Evolutionary conservation across 129 eudicot genomes (phyloP).

Genomic region (Dittrichia graveolens): DNA sequence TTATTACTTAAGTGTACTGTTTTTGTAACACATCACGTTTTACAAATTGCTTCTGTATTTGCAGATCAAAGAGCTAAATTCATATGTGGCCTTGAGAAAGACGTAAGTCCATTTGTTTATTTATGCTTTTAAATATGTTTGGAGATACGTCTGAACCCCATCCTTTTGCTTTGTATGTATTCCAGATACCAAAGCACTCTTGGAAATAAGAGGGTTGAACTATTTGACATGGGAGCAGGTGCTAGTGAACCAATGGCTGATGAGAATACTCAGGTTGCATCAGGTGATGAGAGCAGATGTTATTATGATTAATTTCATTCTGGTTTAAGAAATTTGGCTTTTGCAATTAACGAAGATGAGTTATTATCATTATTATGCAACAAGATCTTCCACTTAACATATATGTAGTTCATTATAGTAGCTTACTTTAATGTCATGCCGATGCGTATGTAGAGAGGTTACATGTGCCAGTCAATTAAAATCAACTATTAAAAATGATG

Average conservation of each 20-base stretch:
- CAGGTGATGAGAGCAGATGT: slow-evolving; percentile 60
- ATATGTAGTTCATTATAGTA: neutral
- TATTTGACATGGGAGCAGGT: slow-evolving; percentile 94
- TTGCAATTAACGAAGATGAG: neutral
- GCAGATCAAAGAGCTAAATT: slow-evolving; percentile 97
- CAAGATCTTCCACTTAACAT: neutral
- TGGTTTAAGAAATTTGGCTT: neutral
- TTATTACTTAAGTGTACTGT: no score
- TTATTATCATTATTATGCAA: neutral
- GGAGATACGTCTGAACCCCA: neutral
- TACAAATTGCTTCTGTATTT: slow-evolving; percentile 46
- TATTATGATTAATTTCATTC: neutral
- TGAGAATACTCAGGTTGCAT: slow-evolving; percentile 83
- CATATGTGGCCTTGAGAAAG: slow-evolving; percentile 95
- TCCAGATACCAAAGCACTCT: slow-evolving; percentile 90
- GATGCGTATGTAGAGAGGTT: no score
- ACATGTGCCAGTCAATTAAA: neutral
- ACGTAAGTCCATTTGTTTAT: slow-evolving; percentile 59
- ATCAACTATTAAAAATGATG: neutral
- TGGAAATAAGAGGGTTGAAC: slow-evolving; percentile 94
- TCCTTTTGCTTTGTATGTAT: neutral
- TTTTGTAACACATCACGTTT: no score
- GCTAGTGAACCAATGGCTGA: slow-evolving; percentile 84
- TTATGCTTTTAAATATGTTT: neutral
- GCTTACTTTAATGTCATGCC: no score